Conservation (phyloP, 352 stramenopile genomes). For the Phytopythium sindhum region DNA sequence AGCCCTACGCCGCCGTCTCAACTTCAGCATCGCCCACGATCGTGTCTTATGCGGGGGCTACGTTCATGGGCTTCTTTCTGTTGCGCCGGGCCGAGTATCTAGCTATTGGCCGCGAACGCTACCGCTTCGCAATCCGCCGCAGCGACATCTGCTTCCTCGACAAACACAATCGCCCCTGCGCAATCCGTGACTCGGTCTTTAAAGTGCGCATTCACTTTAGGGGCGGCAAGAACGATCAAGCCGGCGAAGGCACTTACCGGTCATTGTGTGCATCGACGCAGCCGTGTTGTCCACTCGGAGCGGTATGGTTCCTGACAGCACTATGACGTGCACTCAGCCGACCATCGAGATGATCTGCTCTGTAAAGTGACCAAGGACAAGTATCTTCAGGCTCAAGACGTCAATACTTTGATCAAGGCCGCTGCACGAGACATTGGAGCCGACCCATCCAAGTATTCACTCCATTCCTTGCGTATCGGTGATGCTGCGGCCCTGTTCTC, state of each 20-base stretch:
- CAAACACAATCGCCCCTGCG: too few species aligned
- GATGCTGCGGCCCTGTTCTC: conserved; percentile 11
- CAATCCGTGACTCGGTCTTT: neutral
- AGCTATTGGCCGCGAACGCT: neutral
- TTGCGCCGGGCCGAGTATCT: conserved; percentile 15
- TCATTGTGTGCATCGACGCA: too few species aligned
- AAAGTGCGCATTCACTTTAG: conserved; percentile 9
- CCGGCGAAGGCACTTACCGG: too few species aligned
- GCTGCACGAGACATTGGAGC: conserved; percentile 1
- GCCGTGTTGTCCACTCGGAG: conserved; percentile 8
- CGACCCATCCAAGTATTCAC: conserved; percentile 3
- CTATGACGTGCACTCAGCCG: too few species aligned
- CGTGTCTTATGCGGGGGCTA: conserved; percentile 28
- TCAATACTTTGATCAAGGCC: conserved; percentile 4
- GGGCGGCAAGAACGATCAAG: conserved; percentile 23
- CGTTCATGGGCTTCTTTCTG: conserved; percentile 23
- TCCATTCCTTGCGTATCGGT: conserved; percentile 5
- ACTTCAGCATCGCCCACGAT: conserved; percentile 22
- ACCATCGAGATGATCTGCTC: too few species aligned
- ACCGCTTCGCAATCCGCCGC: conserved; percentile 14
- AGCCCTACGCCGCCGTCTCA: conserved; percentile 6
- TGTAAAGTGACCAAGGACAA: conserved; percentile 6
- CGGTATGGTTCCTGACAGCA: conserved; percentile 11
- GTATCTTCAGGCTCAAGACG: conserved; percentile 4
- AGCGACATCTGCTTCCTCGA: conserved; percentile 3